These are phyloP conservation scores for Collybia sp. DNA, from an alignment of 768 basidiomycete species.

Conservation along the genomic window DNA sequence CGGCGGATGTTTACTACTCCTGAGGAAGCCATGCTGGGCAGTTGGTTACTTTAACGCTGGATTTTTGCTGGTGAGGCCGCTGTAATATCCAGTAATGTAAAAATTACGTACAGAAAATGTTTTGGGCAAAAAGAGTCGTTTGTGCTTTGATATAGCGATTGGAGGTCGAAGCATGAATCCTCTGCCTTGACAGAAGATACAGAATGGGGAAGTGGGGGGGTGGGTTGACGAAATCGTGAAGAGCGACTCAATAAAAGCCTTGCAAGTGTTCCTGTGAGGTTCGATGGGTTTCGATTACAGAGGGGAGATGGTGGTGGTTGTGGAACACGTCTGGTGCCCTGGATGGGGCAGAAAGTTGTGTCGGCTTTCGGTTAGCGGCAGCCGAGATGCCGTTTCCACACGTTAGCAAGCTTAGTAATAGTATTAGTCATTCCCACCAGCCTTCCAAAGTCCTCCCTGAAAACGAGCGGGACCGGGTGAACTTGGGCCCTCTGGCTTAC, in stretches of 20 bases:
- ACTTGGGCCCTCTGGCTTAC: too few relatives aligned
- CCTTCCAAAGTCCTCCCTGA: too few relatives aligned
- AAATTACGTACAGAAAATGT: slow-evolving; percentile 41
- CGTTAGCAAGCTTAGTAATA: too few relatives aligned
- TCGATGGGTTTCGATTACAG: neutral
- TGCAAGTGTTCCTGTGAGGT: slow-evolving; percentile 9
- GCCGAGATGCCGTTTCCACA: too few relatives aligned
- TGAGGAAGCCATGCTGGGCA: slow-evolving; percentile 76
- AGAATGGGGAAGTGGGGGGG: slow-evolving; percentile 30
- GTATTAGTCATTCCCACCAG: too few relatives aligned
- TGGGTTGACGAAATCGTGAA: slow-evolving; percentile 65
- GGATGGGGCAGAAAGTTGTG: too few relatives aligned
- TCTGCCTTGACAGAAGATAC: slow-evolving; percentile 69
- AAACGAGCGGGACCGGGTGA: too few relatives aligned
- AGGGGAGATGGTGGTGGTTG: slow-evolving; percentile 11
- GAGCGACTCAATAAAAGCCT: slow-evolving; percentile 21
- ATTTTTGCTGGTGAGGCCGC: neutral
- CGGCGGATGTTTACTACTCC: slow-evolving; percentile 90
- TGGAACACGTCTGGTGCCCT: neutral
- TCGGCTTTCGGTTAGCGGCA: too few relatives aligned
- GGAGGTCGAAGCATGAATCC: slow-evolving; percentile 94
- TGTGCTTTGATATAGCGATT: slow-evolving; percentile 66
- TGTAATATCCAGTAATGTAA: neutral
- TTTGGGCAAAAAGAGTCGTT: slow-evolving; percentile 47
- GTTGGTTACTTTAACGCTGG: slow-evolving; percentile 51